Evolutionary conservation across 768 basidiomycete genomes (phyloP), one percentile per base, ranked within the genome.

Genomic region (Psilocybe subaeruginosa): DNA sequence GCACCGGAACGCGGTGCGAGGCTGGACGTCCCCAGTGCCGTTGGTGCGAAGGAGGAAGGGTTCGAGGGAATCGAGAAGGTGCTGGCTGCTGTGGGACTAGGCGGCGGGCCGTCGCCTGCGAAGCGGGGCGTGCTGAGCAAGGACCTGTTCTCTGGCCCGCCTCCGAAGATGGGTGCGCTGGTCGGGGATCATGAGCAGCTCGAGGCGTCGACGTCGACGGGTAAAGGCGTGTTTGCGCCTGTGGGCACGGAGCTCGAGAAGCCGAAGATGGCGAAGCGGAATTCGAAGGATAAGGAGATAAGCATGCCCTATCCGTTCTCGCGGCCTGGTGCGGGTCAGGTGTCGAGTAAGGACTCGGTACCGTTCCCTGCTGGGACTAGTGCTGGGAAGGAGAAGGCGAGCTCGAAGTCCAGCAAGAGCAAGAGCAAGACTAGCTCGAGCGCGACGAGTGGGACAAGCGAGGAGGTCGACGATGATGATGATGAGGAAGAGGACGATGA

Each of bases 281-380:
- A 73, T 9, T 81, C 82, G 53, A 82, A 75, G 71, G 84, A 90
- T 56, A 77, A 76, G 62, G 17, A 68, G 57, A 76, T 80, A 74
- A 74, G 75, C 62, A 66, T 88, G 33, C 88, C 89, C 4, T 93
- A 93, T 77, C 90, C 92, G 0, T 93, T 93, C 71, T 74, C 83
- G 1, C 83, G 78, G 8, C 83, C 81, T 58, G 83, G 83, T 4
- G 84, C 86, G 0, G 75, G 72, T 0, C 87, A 87, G 62, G 77
- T 81, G 56, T 87, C 86, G 8, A 86, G 85, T 16, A 80, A 82
- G 64, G 88, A 89, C 63, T 72, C 72, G 41, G 84, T 93, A 17
- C 90, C 91, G 0, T 93, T 92, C 82, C 92, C 90, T 30, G 70
- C 66, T 17, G 78, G 69, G 23, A 64, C 63, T 8, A 70, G 68